phyloP scores from a whole-genome alignment of 306 rosid genomes.

The Coriaria nepalensis region DNA sequence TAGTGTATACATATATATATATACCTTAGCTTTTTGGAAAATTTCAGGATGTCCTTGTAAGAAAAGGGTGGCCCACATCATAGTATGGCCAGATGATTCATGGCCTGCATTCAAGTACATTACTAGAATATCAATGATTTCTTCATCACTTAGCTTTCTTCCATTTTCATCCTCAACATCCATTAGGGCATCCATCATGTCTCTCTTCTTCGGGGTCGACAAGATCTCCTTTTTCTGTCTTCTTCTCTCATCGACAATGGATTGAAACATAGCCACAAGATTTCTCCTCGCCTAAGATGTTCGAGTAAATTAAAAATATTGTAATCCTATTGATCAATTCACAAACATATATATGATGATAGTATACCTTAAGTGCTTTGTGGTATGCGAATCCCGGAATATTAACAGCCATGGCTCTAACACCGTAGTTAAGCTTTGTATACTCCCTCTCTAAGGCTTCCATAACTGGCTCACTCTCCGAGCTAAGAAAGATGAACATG shows the following conservation, averaged over 20 bases:
- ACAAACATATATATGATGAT: too few relatives aligned
- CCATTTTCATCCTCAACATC: slow-evolving; percentile 75
- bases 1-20: neutral
- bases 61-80: slow-evolving; percentile 66
- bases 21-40: slow-evolving; percentile 63
- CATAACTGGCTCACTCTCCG: slow-evolving; percentile 52
- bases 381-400: slow-evolving; percentile 85
- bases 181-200: slow-evolving; percentile 81
- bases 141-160: slow-evolving; percentile 44
- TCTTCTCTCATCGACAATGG: slow-evolving; percentile 47
- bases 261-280: slow-evolving; percentile 49
- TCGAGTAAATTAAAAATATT: too few relatives aligned
- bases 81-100: slow-evolving; percentile 84
- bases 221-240: slow-evolving; percentile 13
- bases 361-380: slow-evolving; percentile 56
- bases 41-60: slow-evolving; percentile 47
- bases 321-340: too few relatives aligned
- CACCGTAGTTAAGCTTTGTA: slow-evolving; percentile 57
- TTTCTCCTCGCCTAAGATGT: slow-evolving; percentile 54
- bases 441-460: slow-evolving; percentile 70
- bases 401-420: slow-evolving; percentile 76
- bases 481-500: slow-evolving; percentile 71
- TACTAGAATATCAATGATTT: slow-evolving; percentile 58
- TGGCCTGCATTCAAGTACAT: slow-evolving; percentile 97
- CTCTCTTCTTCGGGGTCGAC: slow-evolving; percentile 20